These are phyloP conservation scores for Eimeria zaria DNA, from an alignment of 169 alveolate species.

Conservation along the genomic window DNA sequence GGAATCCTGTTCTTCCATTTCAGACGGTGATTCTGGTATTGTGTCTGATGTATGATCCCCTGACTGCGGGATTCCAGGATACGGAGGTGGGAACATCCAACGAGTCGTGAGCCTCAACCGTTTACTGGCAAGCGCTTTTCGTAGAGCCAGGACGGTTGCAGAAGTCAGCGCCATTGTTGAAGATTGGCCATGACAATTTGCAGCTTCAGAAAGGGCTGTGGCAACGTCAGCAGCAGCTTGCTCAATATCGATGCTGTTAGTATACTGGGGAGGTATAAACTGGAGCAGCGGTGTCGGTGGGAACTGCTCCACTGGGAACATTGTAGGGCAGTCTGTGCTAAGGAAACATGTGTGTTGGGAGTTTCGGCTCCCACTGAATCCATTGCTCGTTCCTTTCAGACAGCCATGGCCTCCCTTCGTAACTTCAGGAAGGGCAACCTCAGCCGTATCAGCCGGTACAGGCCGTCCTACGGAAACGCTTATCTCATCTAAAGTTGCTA, in stretches of 20 bases:
- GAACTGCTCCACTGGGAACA: not conserved
- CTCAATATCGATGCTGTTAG: not conserved
- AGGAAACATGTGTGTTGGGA: not conserved
- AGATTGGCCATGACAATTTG: not conserved
- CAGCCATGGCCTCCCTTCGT: not conserved
- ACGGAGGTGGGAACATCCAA: constrained; percentile 61
- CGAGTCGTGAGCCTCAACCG: constrained; percentile 61
- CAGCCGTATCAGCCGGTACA: not conserved
- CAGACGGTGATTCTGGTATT: not conserved
- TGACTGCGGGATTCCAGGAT: not conserved
- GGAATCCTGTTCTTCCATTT: not conserved
- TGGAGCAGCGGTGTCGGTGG: constrained; percentile 12
- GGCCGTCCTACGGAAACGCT: constrained; percentile 8
- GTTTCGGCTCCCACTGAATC: not conserved
- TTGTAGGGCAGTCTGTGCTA: not conserved
- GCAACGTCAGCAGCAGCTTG: constrained; percentile 56
- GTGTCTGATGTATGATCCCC: not conserved
- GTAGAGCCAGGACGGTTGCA: constrained; percentile 3
- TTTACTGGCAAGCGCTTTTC: constrained; percentile 7
- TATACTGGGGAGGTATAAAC: not conserved
- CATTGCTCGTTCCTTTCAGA: not conserved
- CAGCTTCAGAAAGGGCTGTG: constrained; percentile 30
- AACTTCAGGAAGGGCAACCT: not conserved
- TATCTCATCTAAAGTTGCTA: constrained; percentile 35
- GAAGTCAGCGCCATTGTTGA: not conserved